A percentile compares a stretch with the other conserved stretches of the same genome.
Evolutionary conservation across 2,329 filamentous ascomycete genomes (phyloP).

Genomic region (Fusarium bactridioides): DNA sequence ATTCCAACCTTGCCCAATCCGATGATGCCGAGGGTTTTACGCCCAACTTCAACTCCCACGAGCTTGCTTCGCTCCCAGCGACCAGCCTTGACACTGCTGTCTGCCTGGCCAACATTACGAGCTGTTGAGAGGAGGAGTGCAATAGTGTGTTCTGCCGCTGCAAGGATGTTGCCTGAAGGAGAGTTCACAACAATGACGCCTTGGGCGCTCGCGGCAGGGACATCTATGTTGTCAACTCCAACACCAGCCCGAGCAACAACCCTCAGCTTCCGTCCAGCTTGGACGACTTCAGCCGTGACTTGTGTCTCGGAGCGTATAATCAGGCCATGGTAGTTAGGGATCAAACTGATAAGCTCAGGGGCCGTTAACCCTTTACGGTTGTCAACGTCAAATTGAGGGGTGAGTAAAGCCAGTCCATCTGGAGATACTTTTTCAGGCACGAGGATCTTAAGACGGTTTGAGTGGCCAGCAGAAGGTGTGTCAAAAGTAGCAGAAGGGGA

Average conservation of each 20-base stretch:
- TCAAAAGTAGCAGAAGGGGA: slow-evolving; percentile 41
- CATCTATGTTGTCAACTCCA: slow-evolving; percentile 84
- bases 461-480: slow-evolving; percentile 9
- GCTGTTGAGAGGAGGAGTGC: slow-evolving; percentile 78
- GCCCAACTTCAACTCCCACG: slow-evolving; percentile 79
- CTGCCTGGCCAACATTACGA: slow-evolving; percentile 75
- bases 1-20: slow-evolving; percentile 85
- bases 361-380: slow-evolving; percentile 68
- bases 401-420: slow-evolving; percentile 77
- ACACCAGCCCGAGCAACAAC: slow-evolving; percentile 84
- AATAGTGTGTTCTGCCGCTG: slow-evolving; percentile 81
- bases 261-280: slow-evolving; percentile 72
- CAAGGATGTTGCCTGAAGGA: slow-evolving; percentile 80
- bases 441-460: slow-evolving; percentile 60
- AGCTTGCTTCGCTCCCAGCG: slow-evolving; percentile 79
- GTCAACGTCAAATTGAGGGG: slow-evolving; percentile 73
- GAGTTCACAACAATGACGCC: slow-evolving; percentile 85
- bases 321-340: slow-evolving; percentile 76
- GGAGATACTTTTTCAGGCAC: slow-evolving; percentile 82
- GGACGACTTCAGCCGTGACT: slow-evolving; percentile 73
- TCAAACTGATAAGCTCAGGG: slow-evolving; percentile 70
- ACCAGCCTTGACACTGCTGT: slow-evolving; percentile 72
- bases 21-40: slow-evolving; percentile 79
- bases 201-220: slow-evolving; percentile 73
- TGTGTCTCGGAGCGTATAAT: slow-evolving; percentile 85